Conservation (phyloP, 805 yeast genomes). For the Teunomyces cretensis region DNA sequence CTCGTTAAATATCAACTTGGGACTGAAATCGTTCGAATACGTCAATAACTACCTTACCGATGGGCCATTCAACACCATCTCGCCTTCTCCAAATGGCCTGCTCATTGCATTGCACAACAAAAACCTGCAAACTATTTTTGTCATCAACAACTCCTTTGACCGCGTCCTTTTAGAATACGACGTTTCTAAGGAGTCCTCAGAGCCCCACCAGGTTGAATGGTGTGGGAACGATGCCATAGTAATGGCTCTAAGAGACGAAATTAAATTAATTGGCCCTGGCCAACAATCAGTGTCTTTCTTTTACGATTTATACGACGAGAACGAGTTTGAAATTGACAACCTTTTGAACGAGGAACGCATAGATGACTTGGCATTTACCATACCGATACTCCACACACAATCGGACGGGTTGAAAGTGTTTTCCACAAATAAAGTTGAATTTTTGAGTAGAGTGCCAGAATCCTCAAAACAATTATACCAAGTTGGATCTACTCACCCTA, state of each 20-base stretch:
- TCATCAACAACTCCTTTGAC: constrained; percentile 49
- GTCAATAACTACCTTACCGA: constrained; percentile 42
- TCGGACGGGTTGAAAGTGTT: constrained; percentile 71
- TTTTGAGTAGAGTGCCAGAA: constrained; percentile 61
- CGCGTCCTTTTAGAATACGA: constrained; percentile 45
- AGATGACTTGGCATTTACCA: constrained; percentile 25
- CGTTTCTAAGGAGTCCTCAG: constrained; percentile 35
- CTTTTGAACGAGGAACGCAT: constrained; percentile 11
- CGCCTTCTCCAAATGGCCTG: constrained; percentile 55
- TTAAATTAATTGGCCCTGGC: constrained; percentile 71
- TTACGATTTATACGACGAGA: constrained; percentile 29
- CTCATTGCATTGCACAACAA: constrained; percentile 50
- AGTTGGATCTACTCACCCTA: constrained; percentile 81
- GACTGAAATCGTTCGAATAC: constrained; percentile 22
- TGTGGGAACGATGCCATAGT: constrained; percentile 83
- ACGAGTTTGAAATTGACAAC: constrained; percentile 29
- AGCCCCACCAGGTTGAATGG: constrained; percentile 64
- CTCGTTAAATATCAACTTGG: constrained; percentile 24
- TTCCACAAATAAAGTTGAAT: constrained; percentile 56
- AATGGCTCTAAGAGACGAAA: constrained; percentile 58
- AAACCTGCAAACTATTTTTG: constrained; percentile 43
- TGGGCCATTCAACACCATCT: constrained; percentile 47
- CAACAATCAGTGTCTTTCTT: constrained; percentile 57
- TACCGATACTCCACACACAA: constrained; percentile 50
- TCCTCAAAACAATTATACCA: constrained; percentile 62